A percentile compares a stretch with the other conserved stretches of the same genome.
These are phyloP conservation scores for Alternaria arbusti DNA, from an alignment of 2,329 filamentous ascomycete species.

Conservation along the genomic window DNA sequence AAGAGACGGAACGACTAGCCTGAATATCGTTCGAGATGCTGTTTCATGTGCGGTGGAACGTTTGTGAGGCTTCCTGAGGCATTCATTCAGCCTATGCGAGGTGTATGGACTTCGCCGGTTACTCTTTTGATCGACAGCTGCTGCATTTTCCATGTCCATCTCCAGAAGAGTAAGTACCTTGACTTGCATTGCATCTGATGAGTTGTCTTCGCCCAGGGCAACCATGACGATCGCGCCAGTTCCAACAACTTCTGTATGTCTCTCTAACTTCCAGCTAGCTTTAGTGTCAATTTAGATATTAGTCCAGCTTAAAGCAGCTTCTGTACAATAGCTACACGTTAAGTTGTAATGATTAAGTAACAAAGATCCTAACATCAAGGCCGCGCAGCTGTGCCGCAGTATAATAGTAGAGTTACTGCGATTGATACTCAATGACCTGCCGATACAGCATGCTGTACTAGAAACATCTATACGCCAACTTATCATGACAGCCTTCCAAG, in stretches of 20 bases:
- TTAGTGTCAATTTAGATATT: conserved; percentile 88
- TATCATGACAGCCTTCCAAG: conserved; percentile 74
- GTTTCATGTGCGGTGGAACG: neutral
- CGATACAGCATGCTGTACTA: conserved; percentile 83
- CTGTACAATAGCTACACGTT: conserved; percentile 78
- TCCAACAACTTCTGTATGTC: conserved; percentile 81
- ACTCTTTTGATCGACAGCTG: conserved; percentile 70
- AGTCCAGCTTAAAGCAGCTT: conserved; percentile 82
- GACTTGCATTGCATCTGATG: conserved; percentile 77
- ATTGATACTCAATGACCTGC: conserved; percentile 88
- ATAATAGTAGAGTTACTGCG: conserved; percentile 61
- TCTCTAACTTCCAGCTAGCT: conserved; percentile 80
- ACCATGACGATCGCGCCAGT: conserved; percentile 77
- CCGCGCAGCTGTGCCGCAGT: conserved; percentile 57
- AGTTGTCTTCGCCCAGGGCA: conserved; percentile 84
- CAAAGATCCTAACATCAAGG: conserved; percentile 77
- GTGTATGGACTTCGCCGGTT: conserved; percentile 63
- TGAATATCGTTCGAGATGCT: neutral
- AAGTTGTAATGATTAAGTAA: conserved; percentile 78
- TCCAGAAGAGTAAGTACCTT: conserved; percentile 81
- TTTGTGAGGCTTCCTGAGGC: neutral
- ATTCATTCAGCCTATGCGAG: conserved; percentile 12
- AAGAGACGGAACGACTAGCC: neutral
- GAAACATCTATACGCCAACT: conserved; percentile 87
- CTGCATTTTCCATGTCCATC: conserved; percentile 70